phyloP scores from a whole-genome alignment of 768 basidiomycete genomes.

The Pleurotus giganteus region DNA sequence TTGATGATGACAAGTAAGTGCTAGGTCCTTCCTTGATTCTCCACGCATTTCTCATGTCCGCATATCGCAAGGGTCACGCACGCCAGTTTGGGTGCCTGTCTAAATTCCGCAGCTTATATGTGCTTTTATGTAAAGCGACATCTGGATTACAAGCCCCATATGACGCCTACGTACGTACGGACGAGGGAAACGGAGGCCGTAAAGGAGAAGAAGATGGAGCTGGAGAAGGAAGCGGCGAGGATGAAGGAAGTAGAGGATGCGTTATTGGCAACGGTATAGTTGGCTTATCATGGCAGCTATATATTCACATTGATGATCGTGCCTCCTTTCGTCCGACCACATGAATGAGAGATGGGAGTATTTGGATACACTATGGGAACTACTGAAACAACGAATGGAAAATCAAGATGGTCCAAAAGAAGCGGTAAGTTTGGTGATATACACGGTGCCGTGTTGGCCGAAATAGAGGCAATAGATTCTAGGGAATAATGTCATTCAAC shows the following conservation, averaged over 20 bases:
- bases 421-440: neutral
- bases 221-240: conserved; percentile 46
- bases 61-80: conserved; percentile 56
- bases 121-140: conserved; percentile 93
- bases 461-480: conserved; percentile 14
- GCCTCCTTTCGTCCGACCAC: too few relatives aligned
- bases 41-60: conserved; percentile 14
- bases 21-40: conserved; percentile 1
- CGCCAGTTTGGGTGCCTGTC: conserved; percentile 64
- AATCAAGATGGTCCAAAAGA: neutral
- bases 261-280: conserved; percentile 48
- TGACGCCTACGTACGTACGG: conserved; percentile 65
- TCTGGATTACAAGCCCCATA: conserved; percentile 76
- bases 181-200: conserved; percentile 66
- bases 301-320: neutral
- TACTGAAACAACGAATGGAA: conserved; percentile 1
- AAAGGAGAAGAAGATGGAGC: conserved; percentile 55
- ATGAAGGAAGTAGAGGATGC: conserved; percentile 69
- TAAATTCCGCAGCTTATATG: conserved; percentile 85
- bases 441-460: neutral
- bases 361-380: conserved; percentile 4
- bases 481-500: conserved; percentile 72
- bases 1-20: conserved; percentile 89
- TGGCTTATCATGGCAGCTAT: neutral
- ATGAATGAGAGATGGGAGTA: neutral